A percentile compares a stretch with the other conserved stretches of the same genome.
Evolutionary conservation across 2,329 filamentous ascomycete species (phyloP).

Genomic region (Penicillium sp.): DNA sequence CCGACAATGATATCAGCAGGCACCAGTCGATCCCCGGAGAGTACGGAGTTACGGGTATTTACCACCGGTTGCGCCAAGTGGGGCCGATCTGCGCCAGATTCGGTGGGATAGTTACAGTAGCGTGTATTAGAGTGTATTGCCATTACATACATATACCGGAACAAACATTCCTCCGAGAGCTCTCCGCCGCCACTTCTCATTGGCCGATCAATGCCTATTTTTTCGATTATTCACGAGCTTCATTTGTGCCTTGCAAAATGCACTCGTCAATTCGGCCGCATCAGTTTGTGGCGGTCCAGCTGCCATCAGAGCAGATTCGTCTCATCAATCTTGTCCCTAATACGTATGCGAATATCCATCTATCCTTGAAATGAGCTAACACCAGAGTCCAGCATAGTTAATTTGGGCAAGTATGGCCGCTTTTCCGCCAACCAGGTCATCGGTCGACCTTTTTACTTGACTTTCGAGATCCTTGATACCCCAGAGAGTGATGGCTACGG

Average conservation of each 20-base stretch:
- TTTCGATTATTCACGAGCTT: background rate
- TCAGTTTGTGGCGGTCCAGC: constrained; percentile 34
- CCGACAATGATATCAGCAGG: background rate
- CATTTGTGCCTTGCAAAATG: constrained; percentile 24
- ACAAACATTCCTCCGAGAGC: background rate
- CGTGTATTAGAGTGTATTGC: no score
- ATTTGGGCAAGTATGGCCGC: constrained; percentile 84
- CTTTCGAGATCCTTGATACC: constrained; percentile 79
- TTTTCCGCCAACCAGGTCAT: constrained; percentile 87
- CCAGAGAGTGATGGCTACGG: constrained; percentile 57
- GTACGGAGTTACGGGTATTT: background rate
- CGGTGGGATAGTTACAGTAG: no score
- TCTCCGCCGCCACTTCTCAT: background rate
- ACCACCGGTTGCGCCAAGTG: background rate
- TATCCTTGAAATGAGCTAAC: constrained; percentile 1
- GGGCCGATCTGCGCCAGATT: background rate
- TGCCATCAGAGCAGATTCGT: constrained; percentile 54
- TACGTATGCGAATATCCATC: constrained; percentile 49
- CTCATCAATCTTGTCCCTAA: constrained; percentile 57
- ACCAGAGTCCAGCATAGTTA: constrained; percentile 60
- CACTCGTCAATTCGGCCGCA: constrained; percentile 37
- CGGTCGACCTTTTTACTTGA: constrained; percentile 84
- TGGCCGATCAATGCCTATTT: background rate
- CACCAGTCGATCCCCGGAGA: background rate
- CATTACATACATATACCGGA: background rate